phyloP scores from a whole-genome alignment of 768 basidiomycete species.

The Lentinula aciculospora region DNA sequence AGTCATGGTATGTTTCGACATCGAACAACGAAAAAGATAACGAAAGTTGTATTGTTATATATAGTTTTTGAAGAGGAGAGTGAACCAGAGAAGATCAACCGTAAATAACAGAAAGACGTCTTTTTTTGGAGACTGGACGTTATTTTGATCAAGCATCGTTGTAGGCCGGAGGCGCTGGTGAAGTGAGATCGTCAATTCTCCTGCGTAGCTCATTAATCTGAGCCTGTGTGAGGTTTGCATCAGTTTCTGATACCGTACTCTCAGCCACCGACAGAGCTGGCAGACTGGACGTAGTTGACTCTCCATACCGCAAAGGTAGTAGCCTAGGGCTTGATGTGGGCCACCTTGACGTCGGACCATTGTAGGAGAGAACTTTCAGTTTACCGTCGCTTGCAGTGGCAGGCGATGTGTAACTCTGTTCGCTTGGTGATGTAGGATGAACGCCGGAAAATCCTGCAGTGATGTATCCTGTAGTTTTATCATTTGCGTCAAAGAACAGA shows the following conservation, averaged over 20 bases:
- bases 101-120: too few relatives aligned
- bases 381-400: not conserved
- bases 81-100: not conserved
- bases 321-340: not conserved
- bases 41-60: too few relatives aligned
- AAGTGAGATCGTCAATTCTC: not conserved
- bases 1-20: too few relatives aligned
- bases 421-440: not conserved
- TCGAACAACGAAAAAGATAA: too few relatives aligned
- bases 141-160: not conserved
- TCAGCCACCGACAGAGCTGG: not conserved
- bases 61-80: too few relatives aligned
- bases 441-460: not conserved
- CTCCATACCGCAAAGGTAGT: not conserved
- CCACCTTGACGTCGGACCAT: not conserved
- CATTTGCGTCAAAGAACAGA: not conserved
- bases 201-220: not conserved
- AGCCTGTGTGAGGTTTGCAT: not conserved
- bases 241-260: not conserved
- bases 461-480: not conserved
- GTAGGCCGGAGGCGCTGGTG: not conserved
- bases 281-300: not conserved
- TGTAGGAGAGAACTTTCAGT: not conserved
- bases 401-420: not conserved
- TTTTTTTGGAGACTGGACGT: not conserved